Percentiles rank a stretch among this genome's conserved stretches.
phyloP scores from a whole-genome alignment of 73 alveolate genomes.

The Paramecium primaurelia region DNA sequence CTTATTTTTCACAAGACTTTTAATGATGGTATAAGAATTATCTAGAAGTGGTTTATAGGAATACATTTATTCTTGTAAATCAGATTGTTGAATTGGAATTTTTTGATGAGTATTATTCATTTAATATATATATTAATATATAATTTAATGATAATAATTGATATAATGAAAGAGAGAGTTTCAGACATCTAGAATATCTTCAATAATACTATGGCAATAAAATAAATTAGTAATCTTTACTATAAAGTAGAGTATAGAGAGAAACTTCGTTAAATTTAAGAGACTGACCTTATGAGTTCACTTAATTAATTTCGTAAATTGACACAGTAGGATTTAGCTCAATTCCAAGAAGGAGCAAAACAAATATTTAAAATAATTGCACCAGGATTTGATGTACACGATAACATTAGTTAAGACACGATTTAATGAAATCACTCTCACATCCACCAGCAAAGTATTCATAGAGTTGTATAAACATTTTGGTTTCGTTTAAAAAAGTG shows the following conservation, averaged over 20 bases:
- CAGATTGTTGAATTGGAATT: neutral
- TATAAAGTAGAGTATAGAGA: conserved; percentile 29
- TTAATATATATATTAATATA: neutral
- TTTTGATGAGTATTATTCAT: neutral
- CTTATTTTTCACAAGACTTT: conserved; percentile 44
- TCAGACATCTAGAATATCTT: neutral
- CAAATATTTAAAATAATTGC: neutral
- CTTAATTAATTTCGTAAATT: conserved; percentile 5
- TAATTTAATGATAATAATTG: neutral
- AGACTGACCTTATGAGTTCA: conserved; percentile 5
- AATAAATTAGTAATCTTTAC: neutral
- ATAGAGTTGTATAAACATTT: conserved; percentile 5
- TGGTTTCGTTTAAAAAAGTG: neutral
- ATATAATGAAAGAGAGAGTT: conserved; percentile 39
- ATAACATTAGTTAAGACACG: neutral
- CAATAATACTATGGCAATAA: conserved; percentile 10
- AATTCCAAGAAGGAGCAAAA: conserved; percentile 19
- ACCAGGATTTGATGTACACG: conserved; percentile 40
- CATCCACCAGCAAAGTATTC: conserved; percentile 31
- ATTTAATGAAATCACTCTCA: neutral
- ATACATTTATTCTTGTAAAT: conserved; percentile 16
- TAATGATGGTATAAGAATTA: conserved; percentile 30
- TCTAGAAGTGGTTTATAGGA: neutral
- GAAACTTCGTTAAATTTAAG: neutral
- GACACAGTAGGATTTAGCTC: neutral